phyloP scores from a whole-genome alignment of 371 early-diverging fungal species.

The Mucor saturninus region DNA sequence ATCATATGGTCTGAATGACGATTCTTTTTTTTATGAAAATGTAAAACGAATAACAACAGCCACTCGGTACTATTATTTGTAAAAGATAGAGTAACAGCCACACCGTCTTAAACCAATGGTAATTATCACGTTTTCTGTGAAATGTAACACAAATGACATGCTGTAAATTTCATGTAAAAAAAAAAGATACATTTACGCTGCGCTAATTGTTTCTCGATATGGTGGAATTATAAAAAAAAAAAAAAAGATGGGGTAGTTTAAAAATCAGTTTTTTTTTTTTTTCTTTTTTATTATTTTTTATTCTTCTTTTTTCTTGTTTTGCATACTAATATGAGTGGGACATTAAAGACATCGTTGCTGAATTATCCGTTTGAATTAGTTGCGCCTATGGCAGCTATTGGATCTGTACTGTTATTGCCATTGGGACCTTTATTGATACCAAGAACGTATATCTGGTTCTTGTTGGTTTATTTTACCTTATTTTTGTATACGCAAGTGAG shows the following conservation, averaged over 20 bases:
- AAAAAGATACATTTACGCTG: background rate
- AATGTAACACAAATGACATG: constrained; percentile 1
- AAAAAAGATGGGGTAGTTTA: background rate
- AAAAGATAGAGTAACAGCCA: background rate
- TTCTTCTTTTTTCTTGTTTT: constrained; percentile 12
- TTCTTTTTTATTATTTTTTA: constrained; percentile 11
- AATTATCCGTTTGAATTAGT: constrained; percentile 57
- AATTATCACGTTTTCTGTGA: background rate
- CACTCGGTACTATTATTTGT: no score
- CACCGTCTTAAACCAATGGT: background rate
- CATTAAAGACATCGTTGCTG: constrained; percentile 26
- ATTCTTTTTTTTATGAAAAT: no score
- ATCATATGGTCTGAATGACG: no score
- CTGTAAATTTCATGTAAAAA: background rate
- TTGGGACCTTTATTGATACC: constrained; percentile 61
- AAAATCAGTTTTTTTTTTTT: constrained; percentile 9
- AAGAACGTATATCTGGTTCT: constrained; percentile 52
- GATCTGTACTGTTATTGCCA: constrained; percentile 51
- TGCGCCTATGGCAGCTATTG: constrained; percentile 57
- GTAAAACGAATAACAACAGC: no score
- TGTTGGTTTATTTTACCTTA: constrained; percentile 53
- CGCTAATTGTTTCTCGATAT: background rate
- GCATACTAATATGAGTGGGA: constrained; percentile 1
- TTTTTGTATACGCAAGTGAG: constrained; percentile 59
- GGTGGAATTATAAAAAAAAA: constrained; percentile 1